Base-by-base conservation (phyloP, 441 rosid species). In the Mallotus japonicus region DNA sequence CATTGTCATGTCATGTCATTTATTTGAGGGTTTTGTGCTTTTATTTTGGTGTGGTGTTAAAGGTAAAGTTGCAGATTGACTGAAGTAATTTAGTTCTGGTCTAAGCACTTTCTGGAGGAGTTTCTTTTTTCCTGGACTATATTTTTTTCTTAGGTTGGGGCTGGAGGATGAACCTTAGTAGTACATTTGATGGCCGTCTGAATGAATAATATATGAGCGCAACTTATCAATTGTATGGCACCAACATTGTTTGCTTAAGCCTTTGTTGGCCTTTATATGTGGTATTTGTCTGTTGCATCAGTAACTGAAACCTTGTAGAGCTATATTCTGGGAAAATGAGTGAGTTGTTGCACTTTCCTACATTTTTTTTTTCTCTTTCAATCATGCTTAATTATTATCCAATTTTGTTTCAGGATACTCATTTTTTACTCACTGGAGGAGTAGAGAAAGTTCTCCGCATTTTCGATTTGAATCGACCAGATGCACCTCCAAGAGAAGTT, bases 381-480 rank as follows among this genome's bases (percentile, higher is more conserved):
- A 44, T 64, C 32, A 8, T 3, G 4, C 49, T 17, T 53, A 20
- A n/a, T 19, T 4, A 46, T 19, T 44, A 44, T 53, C 20, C 69
- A 46, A 46, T 65, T 53, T 20, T 28, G 54, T 17, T 67, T 56
- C 83, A 95, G 99, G 96, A 92, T 78, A 90, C 98, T 15, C 91
- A 81, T 74, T 85, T 87, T 75, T 79, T 95, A 73, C 90, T 92
- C 68, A 92, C 99, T 20, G 98, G 99, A 15, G 98, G 98, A 57
- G 53, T 91, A 77, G 99, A 95, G 95, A 95, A 95, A 80, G 78
- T 90, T 71, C 88, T 91, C 57, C 92, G 97, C 22, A 83, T 92
- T 60, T 92, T 86, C 78, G 93, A 95, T 83, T 75, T 95, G 86
- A 92, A 92, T 77, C 79, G 88, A 47, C 92, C 84, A 56, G 98